Base-by-base conservation (phyloP, 805 yeast genomes). In the Cyberlindnera meyerae region DNA sequence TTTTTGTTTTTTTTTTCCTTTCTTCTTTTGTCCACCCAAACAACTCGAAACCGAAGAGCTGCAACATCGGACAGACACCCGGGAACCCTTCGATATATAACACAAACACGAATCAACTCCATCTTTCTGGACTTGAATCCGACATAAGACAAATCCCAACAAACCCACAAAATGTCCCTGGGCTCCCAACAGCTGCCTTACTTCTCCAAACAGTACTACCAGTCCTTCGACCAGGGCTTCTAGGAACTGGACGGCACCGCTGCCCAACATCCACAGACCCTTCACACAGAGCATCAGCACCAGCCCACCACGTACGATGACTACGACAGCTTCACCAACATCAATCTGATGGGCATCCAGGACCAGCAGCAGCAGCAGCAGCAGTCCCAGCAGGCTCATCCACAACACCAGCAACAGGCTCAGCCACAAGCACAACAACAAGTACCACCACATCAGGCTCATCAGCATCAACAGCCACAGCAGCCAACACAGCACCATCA, bases 271-370 rank as follows among this genome's bases (percentile, higher is more conserved):
- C 3, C 43, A 39, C 31, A 15, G 9, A 38, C 27, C 14, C 36
- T 15, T 15, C 38, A 36, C 29, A 28, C 24, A 7, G 27, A 24
- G 31, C 31, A 21, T 3, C 34, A 26, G 14, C 31, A 29, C 11
- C 36, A 37, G 27, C 41, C 36, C 11, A 11, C 24, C 13, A 30
- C 18, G 16, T 42, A 38, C 36, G 48, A 42, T 17, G 48, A 44
- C 32, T 44, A 42, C 30, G 50, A 45, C 25, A 50, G 45, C 34
- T 48, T 45, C 44, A 41, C 48, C 13, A 39, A 48, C 15, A 46
- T 48, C 16, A 42, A 25, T 11, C 42, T 48, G 14, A 43, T 49
- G 21, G 47, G 39, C n/a, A 45, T 47, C 35, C 40, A 37, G 16
- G 42, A 37, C 20, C 26, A 36, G 16, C 37, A 39, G 3, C 30